Evolutionary conservation across 1,284 basidiomycete genomes (phyloP), one percentile per base, ranked within the genome.

Genomic region (Xanthoconium separans): DNA sequence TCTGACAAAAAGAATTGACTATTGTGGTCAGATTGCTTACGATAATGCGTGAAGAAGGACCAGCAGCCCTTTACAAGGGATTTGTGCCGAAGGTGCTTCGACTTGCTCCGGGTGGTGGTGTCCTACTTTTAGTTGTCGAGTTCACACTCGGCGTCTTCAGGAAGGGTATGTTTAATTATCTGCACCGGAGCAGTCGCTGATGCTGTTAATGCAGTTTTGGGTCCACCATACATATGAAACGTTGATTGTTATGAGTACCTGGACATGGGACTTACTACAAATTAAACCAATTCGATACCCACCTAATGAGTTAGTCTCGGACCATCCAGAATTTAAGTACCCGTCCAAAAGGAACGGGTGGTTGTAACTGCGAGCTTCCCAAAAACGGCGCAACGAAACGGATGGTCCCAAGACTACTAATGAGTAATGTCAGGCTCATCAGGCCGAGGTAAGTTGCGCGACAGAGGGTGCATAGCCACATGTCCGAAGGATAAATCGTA

Each of bases 41-140:
- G 13, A 93, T 98, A 62, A 85, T 90, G 58, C 84, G 89, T 43
- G 93, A 97, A 74, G 96, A 99, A 74, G 96, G 96, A 27, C 65
- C 89, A 4, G 84, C 76, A 6, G 95, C 95, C 5, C 78, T 98
- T 44, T 99, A 98, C 83, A 98, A 98, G 73, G 96, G 95, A 16
- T 95, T 95, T 70, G 76, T 90, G 27, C 91, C 90, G 13, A 93
- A 94, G 70, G 85, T 93, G 12, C 80, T 95, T 41, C 81, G 93
- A 56, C 78, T 96, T 30, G 93, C 95, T 20, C 96, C 96, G 0
- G 96, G 96, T 46, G 96, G 96, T 56, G 96, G 96, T 73, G 89
- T 99, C 16, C 75, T 99, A 39, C 77, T 99, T 43, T 81, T 99
- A 47, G 92, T 94, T n/a, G 91, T 93, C 13, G 91, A 93, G 70